A percentile compares a stretch with the other conserved stretches of the same genome.
Conservation (phyloP, 345 rosid genomes). For the Aquilaria sinensis region DNA sequence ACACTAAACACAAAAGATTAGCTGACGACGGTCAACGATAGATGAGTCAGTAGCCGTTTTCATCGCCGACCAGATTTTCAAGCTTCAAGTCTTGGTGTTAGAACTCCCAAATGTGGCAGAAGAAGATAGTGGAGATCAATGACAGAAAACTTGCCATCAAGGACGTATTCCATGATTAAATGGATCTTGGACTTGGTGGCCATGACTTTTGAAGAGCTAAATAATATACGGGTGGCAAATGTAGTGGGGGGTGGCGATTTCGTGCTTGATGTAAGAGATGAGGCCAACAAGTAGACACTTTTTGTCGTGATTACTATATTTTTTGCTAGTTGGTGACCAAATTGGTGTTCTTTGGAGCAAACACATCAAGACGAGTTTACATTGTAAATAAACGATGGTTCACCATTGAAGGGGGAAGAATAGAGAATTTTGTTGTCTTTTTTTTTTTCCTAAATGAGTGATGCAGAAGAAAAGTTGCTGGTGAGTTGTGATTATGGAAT, state of each 20-base stretch:
- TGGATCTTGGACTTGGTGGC: slow-evolving; percentile 80
- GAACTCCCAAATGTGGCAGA: slow-evolving; percentile 79
- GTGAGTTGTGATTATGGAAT: too few relatives aligned
- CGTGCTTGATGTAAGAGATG: slow-evolving; percentile 67
- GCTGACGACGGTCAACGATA: too few relatives aligned
- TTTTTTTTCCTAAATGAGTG: too few relatives aligned
- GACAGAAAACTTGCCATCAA: slow-evolving; percentile 84
- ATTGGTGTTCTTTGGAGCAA: too few relatives aligned
- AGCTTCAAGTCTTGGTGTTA: slow-evolving; percentile 88
- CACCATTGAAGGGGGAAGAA: too few relatives aligned
- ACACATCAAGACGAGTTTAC: too few relatives aligned
- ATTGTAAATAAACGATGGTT: too few relatives aligned
- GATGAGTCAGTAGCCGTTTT: slow-evolving; percentile 24
- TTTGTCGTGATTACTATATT: slow-evolving; percentile 3
- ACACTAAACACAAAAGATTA: too few relatives aligned
- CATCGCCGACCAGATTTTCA: slow-evolving; percentile 72
- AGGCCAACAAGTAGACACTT: slow-evolving; percentile 62
- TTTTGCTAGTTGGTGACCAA: too few relatives aligned
- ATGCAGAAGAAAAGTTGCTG: too few relatives aligned
- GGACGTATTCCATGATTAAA: slow-evolving; percentile 81
- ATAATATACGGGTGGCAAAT: slow-evolving; percentile 82
- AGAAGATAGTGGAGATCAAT: slow-evolving; percentile 60
- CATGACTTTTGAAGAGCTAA: slow-evolving; percentile 72
- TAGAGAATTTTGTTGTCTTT: too few relatives aligned
- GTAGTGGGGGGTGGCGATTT: slow-evolving; percentile 80